These are phyloP conservation scores for Globisporangium recalcitrans DNA, from an alignment of 352 stramenopile species.

Conservation along the genomic window DNA sequence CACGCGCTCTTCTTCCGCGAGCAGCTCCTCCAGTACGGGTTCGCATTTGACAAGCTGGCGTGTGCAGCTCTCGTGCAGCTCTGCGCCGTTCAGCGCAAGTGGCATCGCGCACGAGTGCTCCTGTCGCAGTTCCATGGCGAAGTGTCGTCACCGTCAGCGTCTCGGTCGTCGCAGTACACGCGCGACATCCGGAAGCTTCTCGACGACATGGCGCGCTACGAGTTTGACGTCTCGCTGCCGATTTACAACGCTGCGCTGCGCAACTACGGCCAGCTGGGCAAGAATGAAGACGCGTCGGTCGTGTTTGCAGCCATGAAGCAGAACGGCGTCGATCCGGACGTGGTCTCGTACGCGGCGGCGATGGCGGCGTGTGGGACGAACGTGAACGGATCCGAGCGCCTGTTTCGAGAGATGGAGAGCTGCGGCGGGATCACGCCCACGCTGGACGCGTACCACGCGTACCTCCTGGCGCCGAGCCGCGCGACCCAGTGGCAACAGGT, in stretches of 20 bases:
- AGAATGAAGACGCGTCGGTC: constrained; percentile 29
- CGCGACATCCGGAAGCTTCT: constrained; percentile 44
- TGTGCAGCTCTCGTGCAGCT: constrained; percentile 49
- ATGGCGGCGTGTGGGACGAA: constrained; percentile 46
- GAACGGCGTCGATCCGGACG: constrained; percentile 34
- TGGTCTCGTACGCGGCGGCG: constrained; percentile 48
- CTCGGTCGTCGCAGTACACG: constrained; percentile 41
- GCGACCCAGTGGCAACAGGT: constrained; percentile 15
- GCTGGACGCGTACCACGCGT: constrained; percentile 27
- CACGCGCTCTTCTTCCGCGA: constrained; percentile 61
- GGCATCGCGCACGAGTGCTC: constrained; percentile 47
- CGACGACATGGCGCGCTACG: constrained; percentile 36
- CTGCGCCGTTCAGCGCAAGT: constrained; percentile 41
- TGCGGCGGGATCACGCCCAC: constrained; percentile 8
- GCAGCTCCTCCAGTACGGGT: constrained; percentile 30
- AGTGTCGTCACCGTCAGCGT: constrained; percentile 25
- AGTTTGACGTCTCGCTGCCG: constrained; percentile 29
- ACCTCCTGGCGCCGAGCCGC: constrained; percentile 24
- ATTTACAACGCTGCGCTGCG: constrained; percentile 67
- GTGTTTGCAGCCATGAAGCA: constrained; percentile 42
- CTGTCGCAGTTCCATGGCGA: constrained; percentile 44
- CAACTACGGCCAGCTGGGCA: constrained; percentile 41
- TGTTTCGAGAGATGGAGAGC: constrained; percentile 38
- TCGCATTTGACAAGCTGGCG: constrained; percentile 25
- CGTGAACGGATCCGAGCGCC: constrained; percentile 33